Evolutionary conservation across 306 rosid species (phyloP), one percentile per base, ranked within the genome.

Genomic region (Vicia villosa): DNA sequence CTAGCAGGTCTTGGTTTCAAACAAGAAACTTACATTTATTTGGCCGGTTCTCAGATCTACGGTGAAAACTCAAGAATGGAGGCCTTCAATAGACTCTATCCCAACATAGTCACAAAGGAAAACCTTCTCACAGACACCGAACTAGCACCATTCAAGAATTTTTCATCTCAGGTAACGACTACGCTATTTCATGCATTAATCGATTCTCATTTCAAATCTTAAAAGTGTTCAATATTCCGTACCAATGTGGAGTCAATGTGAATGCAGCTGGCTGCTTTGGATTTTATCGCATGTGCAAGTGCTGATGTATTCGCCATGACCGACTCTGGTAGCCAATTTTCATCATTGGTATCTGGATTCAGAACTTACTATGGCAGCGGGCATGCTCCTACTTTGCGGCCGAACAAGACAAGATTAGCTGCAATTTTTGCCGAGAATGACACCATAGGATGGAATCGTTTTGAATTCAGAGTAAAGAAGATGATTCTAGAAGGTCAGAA

Each of bases 271-370:
- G 99, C 97, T 63, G 99, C 99, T 24, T 80, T 94, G 85, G 99
- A 94, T 74, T 88, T 90, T 63, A 88, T 94, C 37, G 95, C 95
- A 1, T 94, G 97, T 73, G 95, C 96, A 73, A 91, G 90, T 65
- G 86, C 97, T 16, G 86, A 94, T 86, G 97, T 94, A 47, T 94
- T 94, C 57, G 92, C 97, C 59, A 94, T 94, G 95, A 94, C 97
- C 0, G 99, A 94, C 67, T 88, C 99, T 13, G 97, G 99, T 52
- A 90, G 99, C 89, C 97, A 94, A 88, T 87, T 94, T 61, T 91
- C 99, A 42, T 94, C 99, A 38, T 60, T 94, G 74, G 99, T 94
- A 56, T 85, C 99, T 37, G 99, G 99, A 57, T 81, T 85, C 74
- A 86, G 97, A 63, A 88, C 89, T n/a, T 90, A 94, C 76, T 88